These are phyloP conservation scores for Cutaneotrichosporon cyanovorans DNA, from an alignment of 1,284 basidiomycete species.

Conservation along the genomic window DNA sequence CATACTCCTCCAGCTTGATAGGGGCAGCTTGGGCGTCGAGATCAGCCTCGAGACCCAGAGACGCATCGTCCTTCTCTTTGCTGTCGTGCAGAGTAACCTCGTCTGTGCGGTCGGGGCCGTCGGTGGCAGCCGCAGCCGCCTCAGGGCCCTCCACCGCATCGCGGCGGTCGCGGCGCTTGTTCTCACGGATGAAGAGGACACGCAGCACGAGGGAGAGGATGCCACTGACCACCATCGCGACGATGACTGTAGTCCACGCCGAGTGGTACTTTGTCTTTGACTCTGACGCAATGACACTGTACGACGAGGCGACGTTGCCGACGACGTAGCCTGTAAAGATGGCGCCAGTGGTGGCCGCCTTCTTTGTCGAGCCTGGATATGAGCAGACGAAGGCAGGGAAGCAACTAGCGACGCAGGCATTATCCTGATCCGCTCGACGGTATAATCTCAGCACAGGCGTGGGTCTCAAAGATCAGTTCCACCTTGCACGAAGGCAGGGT, in stretches of 20 bases:
- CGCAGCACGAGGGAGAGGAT: slow-evolving; percentile 37
- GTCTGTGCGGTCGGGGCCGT: background rate
- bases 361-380: slow-evolving; percentile 46
- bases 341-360: slow-evolving; percentile 42
- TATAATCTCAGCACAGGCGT: no score
- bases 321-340: slow-evolving; percentile 48
- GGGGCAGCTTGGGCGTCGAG: background rate
- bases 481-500: no score
- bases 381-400: background rate
- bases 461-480: no score
- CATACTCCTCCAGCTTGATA: slow-evolving; percentile 13
- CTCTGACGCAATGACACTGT: slow-evolving; percentile 39
- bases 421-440: no score
- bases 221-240: slow-evolving; percentile 38
- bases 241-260: slow-evolving; percentile 49
- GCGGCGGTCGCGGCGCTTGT: slow-evolving; percentile 28
- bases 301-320: slow-evolving; percentile 43
- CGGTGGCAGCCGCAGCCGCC: background rate
- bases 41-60: no score
- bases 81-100: background rate
- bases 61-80: background rate
- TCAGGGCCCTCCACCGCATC: slow-evolving; percentile 4
- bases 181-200: slow-evolving; percentile 36
- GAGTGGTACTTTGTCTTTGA: slow-evolving; percentile 45
- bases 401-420: no score